Percentiles rank a stretch among this genome's conserved stretches.
These are phyloP conservation scores for Elongisporangium undulatum DNA, from an alignment of 352 stramenopile genomes.

Conservation along the genomic window DNA sequence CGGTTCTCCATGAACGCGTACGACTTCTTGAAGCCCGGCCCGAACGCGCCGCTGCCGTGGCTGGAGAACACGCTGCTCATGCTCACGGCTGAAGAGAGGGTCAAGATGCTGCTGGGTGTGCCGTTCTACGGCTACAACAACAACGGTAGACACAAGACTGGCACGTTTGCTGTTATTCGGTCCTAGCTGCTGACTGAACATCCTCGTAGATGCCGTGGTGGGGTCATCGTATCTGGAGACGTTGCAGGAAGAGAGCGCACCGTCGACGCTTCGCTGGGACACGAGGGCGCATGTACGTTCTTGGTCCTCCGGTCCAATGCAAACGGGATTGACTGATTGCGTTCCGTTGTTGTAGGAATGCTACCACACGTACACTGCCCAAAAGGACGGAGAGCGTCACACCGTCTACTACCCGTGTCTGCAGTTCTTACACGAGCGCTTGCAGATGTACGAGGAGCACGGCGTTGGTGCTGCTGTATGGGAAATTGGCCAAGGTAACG, in stretches of 20 bases:
- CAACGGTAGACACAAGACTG: conserved; percentile 17
- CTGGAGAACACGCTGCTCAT: conserved; percentile 51
- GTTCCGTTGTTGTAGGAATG: conserved; percentile 45
- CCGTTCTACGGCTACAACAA: conserved; percentile 85
- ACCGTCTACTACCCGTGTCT: conserved; percentile 77
- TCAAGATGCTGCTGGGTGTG: conserved; percentile 66
- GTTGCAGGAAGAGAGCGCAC: conserved; percentile 28
- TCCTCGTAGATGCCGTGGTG: conserved; percentile 34
- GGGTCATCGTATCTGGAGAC: conserved; percentile 33
- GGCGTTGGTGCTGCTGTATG: conserved; percentile 62
- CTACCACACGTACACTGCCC: conserved; percentile 38
- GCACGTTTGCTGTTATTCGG: neutral
- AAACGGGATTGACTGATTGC: conserved; percentile 1
- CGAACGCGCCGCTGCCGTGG: conserved; percentile 68
- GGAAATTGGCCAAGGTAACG: conserved; percentile 76
- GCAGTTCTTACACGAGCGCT: conserved; percentile 70
- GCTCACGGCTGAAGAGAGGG: conserved; percentile 33
- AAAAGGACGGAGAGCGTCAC: conserved; percentile 21
- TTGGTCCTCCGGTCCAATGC: neutral
- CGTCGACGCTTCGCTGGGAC: conserved; percentile 45
- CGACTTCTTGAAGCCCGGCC: conserved; percentile 54
- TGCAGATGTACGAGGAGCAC: conserved; percentile 43
- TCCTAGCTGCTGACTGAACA: neutral
- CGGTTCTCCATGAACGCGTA: conserved; percentile 85
- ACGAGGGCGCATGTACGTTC: conserved; percentile 31